A percentile compares a stretch with the other conserved stretches of the same genome.
phyloP scores from a whole-genome alignment of 148 eudicot genomes.

The Arctostaphylos glauca region DNA sequence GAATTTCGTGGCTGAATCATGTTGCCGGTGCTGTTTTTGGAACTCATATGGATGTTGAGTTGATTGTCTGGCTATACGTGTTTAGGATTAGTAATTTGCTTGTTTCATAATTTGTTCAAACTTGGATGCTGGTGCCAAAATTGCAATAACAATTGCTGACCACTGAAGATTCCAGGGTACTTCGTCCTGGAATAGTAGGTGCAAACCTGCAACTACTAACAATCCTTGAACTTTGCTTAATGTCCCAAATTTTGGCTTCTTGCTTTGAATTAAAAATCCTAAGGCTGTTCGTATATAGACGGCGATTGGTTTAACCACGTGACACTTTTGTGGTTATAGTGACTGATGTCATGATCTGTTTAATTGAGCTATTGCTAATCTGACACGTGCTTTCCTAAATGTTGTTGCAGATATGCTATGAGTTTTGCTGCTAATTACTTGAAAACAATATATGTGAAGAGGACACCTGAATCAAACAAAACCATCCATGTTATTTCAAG shows the following conservation, averaged over 20 bases:
- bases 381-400: constrained; percentile 1
- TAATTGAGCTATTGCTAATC: neutral
- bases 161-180: neutral
- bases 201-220: neutral
- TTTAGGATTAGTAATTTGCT: neutral
- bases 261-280: neutral
- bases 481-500: constrained; percentile 81
- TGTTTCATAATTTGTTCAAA: neutral
- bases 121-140: neutral
- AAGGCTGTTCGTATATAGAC: neutral
- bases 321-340: neutral
- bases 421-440: constrained; percentile 86
- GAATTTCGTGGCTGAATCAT: neutral
- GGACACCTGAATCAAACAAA: constrained; percentile 81
- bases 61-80: neutral
- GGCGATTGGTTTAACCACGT: neutral
- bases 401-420: constrained; percentile 81
- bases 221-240: neutral
- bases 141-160: neutral
- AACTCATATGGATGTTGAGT: neutral
- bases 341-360: neutral
- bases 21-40: neutral
- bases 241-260: neutral
- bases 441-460: constrained; percentile 65
- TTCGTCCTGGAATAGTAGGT: constrained; percentile 2